These are phyloP conservation scores for Acanthamoeba castellanii DNA, from an alignment of 208 protist species.

Conservation along the genomic window DNA sequence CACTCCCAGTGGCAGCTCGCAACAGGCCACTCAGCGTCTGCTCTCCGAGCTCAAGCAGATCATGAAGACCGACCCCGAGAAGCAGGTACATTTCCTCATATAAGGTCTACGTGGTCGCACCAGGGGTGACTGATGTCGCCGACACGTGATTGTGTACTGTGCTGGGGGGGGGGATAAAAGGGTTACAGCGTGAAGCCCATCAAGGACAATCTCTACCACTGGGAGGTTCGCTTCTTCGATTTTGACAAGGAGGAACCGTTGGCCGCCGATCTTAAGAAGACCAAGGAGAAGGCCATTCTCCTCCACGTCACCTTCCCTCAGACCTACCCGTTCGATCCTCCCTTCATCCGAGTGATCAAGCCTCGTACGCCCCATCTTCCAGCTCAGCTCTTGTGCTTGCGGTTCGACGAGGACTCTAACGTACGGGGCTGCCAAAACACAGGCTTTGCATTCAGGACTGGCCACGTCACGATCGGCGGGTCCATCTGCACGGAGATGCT, in stretches of 20 bases:
- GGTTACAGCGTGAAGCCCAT: constrained; percentile 82
- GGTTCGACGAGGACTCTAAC: background rate
- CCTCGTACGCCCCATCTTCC: constrained; percentile 64
- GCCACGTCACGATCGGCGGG: constrained; percentile 88
- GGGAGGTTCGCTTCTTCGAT: constrained; percentile 86
- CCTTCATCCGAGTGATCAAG: constrained; percentile 85
- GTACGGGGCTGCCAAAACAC: too few relatives aligned
- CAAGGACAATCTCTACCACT: constrained; percentile 86
- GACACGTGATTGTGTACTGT: too few relatives aligned
- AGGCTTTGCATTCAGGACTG: constrained; percentile 81
- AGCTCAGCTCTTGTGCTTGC: background rate
- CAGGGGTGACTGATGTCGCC: too few relatives aligned
- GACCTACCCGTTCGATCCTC: constrained; percentile 84
- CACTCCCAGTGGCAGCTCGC: constrained; percentile 93
- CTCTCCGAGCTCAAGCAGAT: constrained; percentile 88
- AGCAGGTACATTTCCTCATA: constrained; percentile 55
- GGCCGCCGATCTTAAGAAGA: constrained; percentile 76
- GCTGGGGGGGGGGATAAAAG: background rate
- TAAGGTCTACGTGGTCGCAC: too few relatives aligned
- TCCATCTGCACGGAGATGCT: constrained; percentile 89
- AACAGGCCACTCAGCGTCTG: constrained; percentile 94
- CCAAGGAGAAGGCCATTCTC: constrained; percentile 76
- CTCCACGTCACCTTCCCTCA: constrained; percentile 81
- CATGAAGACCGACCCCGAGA: constrained; percentile 87
- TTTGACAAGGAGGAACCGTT: constrained; percentile 82